Evolutionary conservation across 495 filamentous ascomycete species (phyloP).

Genomic region (Penicillium verhagenii): DNA sequence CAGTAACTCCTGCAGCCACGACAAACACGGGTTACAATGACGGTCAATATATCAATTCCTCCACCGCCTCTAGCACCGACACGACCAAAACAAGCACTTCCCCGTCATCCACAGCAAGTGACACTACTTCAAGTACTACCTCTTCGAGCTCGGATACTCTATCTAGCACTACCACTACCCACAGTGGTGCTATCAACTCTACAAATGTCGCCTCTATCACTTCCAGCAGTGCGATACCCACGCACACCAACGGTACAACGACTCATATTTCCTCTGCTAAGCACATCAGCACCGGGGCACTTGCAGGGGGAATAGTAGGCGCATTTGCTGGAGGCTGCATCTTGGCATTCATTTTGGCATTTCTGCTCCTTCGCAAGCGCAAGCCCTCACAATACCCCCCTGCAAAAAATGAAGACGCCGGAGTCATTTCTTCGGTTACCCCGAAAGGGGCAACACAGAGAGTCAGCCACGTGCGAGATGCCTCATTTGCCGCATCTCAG

Average conservation of each 20-base stretch:
- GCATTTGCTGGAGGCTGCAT: slow-evolving; percentile 27
- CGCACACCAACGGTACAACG: not conserved
- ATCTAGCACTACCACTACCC: not conserved
- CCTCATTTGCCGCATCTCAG: not conserved
- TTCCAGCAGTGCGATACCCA: too few relatives aligned
- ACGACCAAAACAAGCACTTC: not conserved
- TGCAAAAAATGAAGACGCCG: not conserved
- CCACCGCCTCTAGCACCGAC: not conserved
- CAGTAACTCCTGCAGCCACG: not conserved
- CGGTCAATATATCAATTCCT: too few relatives aligned
- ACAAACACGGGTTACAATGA: too few relatives aligned
- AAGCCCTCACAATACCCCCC: not conserved
- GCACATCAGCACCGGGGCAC: slow-evolving; percentile 15
- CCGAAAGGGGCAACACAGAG: not conserved
- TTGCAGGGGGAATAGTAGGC: slow-evolving; percentile 34
- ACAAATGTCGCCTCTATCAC: too few relatives aligned
- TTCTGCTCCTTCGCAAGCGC: slow-evolving; percentile 16
- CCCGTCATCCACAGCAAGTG: not conserved
- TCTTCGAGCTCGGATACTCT: not conserved
- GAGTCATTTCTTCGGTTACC: not conserved
- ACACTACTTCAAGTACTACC: not conserved
- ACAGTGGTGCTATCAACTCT: not conserved
- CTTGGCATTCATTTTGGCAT: slow-evolving; percentile 26
- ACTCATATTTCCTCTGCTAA: not conserved
- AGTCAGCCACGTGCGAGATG: not conserved